Evolutionary conservation across 805 yeast genomes (phyloP), one percentile per base, ranked within the genome.

Genomic region (Saccharomycodes ludwigii): DNA sequence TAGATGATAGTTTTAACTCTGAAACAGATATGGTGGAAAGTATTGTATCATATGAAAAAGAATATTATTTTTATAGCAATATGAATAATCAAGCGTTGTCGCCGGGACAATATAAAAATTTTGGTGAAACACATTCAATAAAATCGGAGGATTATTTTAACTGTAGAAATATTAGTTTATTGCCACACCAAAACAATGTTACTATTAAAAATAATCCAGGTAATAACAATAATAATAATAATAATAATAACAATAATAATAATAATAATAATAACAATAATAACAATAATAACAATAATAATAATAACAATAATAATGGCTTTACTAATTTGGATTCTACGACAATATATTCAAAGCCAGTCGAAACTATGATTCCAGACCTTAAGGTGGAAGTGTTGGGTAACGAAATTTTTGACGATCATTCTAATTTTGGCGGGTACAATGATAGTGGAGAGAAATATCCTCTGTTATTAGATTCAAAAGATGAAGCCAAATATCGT

Each of bases 401-500:
- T 19, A 30, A 31, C 6, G 37, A 32, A 6, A 30, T 26, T 28
- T 22, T 24, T 12, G 31, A 34, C 18, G 13, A 28, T 24, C 35
- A n/a, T n/a, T n/a, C n/a, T n/a, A n/a, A n/a, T n/a, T n/a, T n/a
- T n/a, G n/a, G n/a, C n/a, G n/a, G n/a, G n/a, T n/a, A n/a, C n/a
- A n/a, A n/a, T n/a, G n/a, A n/a, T n/a, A n/a, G n/a, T n/a, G n/a
- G n/a, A n/a, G n/a, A n/a, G n/a, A n/a, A n/a, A n/a, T n/a, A n/a
- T n/a, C n/a, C n/a, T n/a, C n/a, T n/a, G n/a, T 31, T 56, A 15
- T 26, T 54, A 31, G 46, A 49, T 36, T 31, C 43, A 18, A 32
- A 35, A 24, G 51, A 50, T 29, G 41, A 46, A 12, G 22, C 24
- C 2, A 49, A 43, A 48, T 61, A 44, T 27, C 39, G 48, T 22